These are phyloP conservation scores for Gentiana straminea DNA, from an alignment of 257 asterid species.

Conservation along the genomic window DNA sequence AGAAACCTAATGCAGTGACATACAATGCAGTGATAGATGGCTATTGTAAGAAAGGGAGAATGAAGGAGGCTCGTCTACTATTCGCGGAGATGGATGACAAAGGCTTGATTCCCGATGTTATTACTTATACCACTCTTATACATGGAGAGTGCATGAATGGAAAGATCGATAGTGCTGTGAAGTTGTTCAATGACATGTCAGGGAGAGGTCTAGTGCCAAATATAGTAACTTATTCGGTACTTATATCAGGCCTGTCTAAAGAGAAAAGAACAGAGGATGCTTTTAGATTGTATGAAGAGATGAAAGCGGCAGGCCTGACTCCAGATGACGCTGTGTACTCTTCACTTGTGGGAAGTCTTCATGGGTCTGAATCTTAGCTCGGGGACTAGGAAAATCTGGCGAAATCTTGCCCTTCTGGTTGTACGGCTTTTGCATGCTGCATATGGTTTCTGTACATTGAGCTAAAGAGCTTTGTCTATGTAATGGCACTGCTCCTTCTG, in stretches of 20 bases:
- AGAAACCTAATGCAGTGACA: constrained; percentile 18
- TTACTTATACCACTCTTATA: constrained; percentile 58
- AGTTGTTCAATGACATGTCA: constrained; percentile 50
- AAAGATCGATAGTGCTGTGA: constrained; percentile 44
- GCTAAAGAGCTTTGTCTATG: too few relatives aligned
- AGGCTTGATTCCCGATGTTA: constrained; percentile 49
- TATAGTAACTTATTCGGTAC: constrained; percentile 45
- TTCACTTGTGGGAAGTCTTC: constrained; percentile 85
- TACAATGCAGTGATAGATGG: constrained; percentile 23
- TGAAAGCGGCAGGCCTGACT: constrained; percentile 55
- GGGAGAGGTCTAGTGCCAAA: constrained; percentile 32
- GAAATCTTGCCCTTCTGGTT: too few relatives aligned
- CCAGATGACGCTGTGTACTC: constrained; percentile 63
- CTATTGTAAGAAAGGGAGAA: constrained; percentile 22
- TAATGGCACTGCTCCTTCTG: too few relatives aligned
- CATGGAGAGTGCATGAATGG: constrained; percentile 66
- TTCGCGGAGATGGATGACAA: constrained; percentile 42
- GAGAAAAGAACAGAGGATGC: constrained; percentile 82
- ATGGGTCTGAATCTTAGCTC: constrained; percentile 20
- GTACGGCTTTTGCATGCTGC: too few relatives aligned
- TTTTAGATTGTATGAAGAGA: constrained; percentile 62
- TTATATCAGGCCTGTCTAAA: constrained; percentile 64
- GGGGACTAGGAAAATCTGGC: background rate
- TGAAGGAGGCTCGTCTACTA: constrained; percentile 25
- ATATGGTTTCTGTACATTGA: too few relatives aligned